Evolutionary conservation across 2,329 filamentous ascomycete genomes (phyloP).

Genomic region (Cytospora leucostoma): DNA sequence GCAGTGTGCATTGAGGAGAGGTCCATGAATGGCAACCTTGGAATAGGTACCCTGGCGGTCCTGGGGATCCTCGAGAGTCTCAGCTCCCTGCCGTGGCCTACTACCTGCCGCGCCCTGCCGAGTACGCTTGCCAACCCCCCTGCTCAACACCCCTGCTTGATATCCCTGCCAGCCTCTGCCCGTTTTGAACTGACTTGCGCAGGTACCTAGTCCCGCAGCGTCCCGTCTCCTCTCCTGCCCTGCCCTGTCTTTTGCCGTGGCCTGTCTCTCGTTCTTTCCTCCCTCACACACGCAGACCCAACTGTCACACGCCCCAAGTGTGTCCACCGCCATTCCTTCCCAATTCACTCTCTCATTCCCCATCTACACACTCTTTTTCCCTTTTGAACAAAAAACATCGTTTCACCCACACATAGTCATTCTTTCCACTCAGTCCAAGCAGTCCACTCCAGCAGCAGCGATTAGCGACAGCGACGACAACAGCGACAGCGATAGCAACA

Average conservation of each 20-base stretch:
- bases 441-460: background rate
- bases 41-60: background rate
- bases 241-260: background rate
- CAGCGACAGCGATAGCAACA: background rate
- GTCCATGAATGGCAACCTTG: background rate
- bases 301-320: slow-evolving; percentile 9
- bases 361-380: slow-evolving; percentile 18
- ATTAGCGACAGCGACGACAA: background rate
- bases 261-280: slow-evolving; percentile 24
- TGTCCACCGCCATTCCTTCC: slow-evolving; percentile 21
- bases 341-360: slow-evolving; percentile 13
- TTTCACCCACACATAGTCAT: slow-evolving; percentile 5
- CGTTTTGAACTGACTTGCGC: too few relatives aligned
- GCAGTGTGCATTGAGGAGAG: too few relatives aligned
- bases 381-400: slow-evolving; percentile 10
- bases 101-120: too few relatives aligned
- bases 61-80: slow-evolving; percentile 15
- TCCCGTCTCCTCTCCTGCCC: background rate
- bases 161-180: too few relatives aligned
- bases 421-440: slow-evolving; percentile 7
- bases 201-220: background rate
- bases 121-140: too few relatives aligned
- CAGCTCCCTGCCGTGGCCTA: slow-evolving; percentile 7
- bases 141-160: too few relatives aligned
- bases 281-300: slow-evolving; percentile 21